Percentiles rank a stretch among this genome's conserved stretches.
These are phyloP conservation scores for Carex littledalei DNA, from an alignment of 176 grass and related monocot species.

Conservation along the genomic window DNA sequence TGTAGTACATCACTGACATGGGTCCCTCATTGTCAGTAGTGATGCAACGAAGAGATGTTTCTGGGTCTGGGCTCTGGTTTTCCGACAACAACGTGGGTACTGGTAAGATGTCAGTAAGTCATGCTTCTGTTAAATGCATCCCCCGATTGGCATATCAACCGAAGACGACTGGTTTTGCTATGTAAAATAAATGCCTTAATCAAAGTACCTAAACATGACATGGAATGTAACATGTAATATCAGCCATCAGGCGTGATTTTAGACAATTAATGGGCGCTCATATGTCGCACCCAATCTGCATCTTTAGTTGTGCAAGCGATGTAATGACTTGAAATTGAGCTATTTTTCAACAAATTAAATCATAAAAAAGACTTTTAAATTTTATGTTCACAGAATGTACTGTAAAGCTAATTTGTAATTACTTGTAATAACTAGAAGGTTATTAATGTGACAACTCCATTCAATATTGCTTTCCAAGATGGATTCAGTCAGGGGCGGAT, in stretches of 20 bases:
- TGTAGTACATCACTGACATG: background rate
- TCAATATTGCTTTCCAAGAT: no score
- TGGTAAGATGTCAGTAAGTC: background rate
- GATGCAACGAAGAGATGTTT: background rate
- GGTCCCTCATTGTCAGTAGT: background rate
- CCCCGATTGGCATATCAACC: no score
- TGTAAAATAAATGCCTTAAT: background rate
- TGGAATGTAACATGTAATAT: background rate
- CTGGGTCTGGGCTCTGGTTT: no score
- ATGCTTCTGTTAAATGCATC: background rate
- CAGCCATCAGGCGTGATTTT: background rate
- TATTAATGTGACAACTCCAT: no score
- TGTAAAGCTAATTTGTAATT: no score
- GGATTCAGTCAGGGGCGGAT: no score
- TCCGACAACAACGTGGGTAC: no score
- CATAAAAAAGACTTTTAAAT: no score
- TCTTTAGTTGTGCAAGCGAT: background rate
- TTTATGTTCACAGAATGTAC: no score
- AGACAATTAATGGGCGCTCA: background rate
- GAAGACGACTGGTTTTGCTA: background rate
- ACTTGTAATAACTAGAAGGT: no score
- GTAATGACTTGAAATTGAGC: no score
- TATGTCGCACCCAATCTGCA: background rate
- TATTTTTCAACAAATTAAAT: no score
- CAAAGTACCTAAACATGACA: background rate